Percentiles rank a stretch among this genome's conserved stretches.
Conservation (phyloP, 2,329 filamentous ascomycete genomes). For the Ophiostoma perfectum region DNA sequence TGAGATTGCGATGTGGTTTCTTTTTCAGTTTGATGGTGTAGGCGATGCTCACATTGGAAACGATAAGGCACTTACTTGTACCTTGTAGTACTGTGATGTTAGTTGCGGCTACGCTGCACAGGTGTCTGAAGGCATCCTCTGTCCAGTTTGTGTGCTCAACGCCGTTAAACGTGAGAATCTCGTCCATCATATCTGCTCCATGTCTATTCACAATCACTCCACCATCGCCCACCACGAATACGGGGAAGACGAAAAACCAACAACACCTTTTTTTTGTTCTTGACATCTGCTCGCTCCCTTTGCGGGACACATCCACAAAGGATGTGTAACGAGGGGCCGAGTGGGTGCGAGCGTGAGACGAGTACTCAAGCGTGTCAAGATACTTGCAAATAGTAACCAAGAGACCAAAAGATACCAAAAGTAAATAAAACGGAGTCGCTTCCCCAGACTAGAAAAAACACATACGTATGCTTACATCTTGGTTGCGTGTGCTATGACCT, state of each 20-base stretch:
- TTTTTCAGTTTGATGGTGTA: neutral
- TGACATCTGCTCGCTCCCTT: neutral
- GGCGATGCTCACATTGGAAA: neutral
- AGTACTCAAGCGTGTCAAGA: neutral
- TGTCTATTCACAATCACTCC: neutral
- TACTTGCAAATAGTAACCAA: neutral
- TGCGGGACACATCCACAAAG: conserved; percentile 5
- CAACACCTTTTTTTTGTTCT: neutral
- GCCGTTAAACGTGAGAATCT: too few species aligned
- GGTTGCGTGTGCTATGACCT: neutral
- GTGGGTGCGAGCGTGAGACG: neutral
- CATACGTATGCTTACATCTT: neutral
- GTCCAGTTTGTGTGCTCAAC: too few species aligned
- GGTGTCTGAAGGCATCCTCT: neutral
- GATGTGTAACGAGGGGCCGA: conserved; percentile 6
- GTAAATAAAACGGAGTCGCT: neutral
- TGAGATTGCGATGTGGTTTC: neutral
- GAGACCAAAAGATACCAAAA: neutral
- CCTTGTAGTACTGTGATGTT: neutral
- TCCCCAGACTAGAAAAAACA: neutral
- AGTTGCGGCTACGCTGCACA: neutral
- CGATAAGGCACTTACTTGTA: neutral
- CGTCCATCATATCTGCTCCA: too few species aligned
- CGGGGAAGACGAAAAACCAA: conserved; percentile 12
- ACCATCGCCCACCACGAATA: conserved; percentile 7